Evolutionary conservation across 495 filamentous ascomycete genomes (phyloP), one percentile per base, ranked within the genome.

Genomic region (Penicillium ucsense): DNA sequence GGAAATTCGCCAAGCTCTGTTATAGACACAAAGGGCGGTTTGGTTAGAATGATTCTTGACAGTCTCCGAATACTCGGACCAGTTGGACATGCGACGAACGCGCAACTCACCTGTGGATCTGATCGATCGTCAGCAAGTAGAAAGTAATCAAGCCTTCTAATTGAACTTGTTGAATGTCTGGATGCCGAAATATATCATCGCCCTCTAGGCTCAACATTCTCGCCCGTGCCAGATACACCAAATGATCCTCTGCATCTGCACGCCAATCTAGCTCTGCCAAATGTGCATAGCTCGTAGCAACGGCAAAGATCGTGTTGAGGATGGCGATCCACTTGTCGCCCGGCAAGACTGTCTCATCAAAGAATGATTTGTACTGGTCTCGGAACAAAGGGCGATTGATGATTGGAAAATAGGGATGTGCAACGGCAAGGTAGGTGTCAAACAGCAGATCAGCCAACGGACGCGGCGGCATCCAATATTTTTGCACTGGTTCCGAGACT

Each of bases 231-330:
- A 77, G 70, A 56, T 78, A 83, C 4, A 76, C 52, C 28, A 80
- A 51, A 54, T 82, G 77, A 48, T 80, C 79, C 41, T 65, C 52
- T 9, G 66, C 59, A 48, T 59, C 63, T 20, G 58, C 59, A 34
- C 50, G 62, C 71, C 68, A 74, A 31, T 64, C 56, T 9, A 62
- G 66, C 46, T 67, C 62, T 1, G 54, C 57, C 8, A 80, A 63
- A 46, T 76, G 68, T 11, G 69, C 67, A 52, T 79, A 74, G 36
- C 71, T 71, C 4, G 79, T 70, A 5, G 69, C 72, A 52, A 83
- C 81, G 9, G 81, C 81, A 53, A 84, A 81, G 32, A 83, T 69
- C 20, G 80, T 53, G 53, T 84, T 84, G 20, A 83, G 42, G 31
- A 76, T 77, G 0, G 78, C 75, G 30, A 80, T 61, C 77, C 77